Evolutionary conservation across 2,329 filamentous ascomycete species (phyloP), one percentile per base, ranked within the genome.

Genomic region (Aspergillus aculeatinus): DNA sequence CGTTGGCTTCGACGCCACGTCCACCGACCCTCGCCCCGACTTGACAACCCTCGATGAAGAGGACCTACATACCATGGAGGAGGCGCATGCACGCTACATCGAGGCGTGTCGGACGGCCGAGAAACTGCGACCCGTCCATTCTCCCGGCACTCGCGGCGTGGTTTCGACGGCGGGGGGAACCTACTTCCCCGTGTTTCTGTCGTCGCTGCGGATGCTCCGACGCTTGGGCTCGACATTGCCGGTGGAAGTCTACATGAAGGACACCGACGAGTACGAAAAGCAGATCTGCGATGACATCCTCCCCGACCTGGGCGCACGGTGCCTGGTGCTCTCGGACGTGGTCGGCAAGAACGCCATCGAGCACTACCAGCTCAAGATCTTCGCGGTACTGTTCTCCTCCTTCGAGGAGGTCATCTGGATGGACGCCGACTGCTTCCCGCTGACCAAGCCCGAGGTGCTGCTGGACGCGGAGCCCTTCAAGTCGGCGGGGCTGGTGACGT

Each of bases 401-500:
- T 87, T 86, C 63, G 81, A 85, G 67, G 79, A 85, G 56, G 78
- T 85, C 11, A 75, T 87, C 19, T 85, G 84, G 71, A 80, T 87
- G 67, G 85, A 87, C 66, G 81, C 82, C 58, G 84, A 86, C 66
- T 79, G 78, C 61, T 84, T 85, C 65, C 83, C 84, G 12, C 69
- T 80, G 25, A 73, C 77, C 49, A 74, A 81, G 55, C 80, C 80
- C 0, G 73, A 74, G 25, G 61, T 70, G 4, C 70, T 87, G 14
- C 82, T 87, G 63, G 71, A 78, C n/a, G 73, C 76, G 1, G 79
- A 83, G 42, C 82, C 83, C 0, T 87, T 82, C 69, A 75, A 65
- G 5, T 80, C 80, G 2, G 78, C 77, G 1, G 85, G 85, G 14
- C 72, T 86, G 55, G 76, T 87, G 16, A 79, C 81, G 16, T 87